Evolutionary conservation across 2,329 filamentous ascomycete genomes (phyloP).

Genomic region (Sporothrix schenckii): DNA sequence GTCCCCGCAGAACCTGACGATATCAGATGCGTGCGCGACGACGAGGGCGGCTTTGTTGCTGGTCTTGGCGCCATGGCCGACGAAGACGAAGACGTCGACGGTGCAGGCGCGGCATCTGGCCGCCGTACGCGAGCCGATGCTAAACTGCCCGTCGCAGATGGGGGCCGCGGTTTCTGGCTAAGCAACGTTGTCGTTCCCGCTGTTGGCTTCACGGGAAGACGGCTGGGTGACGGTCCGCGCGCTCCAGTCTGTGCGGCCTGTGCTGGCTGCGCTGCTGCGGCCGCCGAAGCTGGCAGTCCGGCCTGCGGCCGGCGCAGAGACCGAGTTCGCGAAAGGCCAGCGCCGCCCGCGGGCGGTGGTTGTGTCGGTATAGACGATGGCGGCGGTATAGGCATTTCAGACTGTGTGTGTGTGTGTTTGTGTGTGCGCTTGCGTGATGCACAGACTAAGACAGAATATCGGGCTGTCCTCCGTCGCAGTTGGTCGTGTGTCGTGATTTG

Average conservation of each 20-base stretch:
- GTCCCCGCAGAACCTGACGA: not conserved
- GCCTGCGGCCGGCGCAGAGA: constrained; percentile 52
- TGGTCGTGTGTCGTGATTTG: not conserved
- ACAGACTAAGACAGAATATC: not conserved
- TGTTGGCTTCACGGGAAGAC: constrained; percentile 51
- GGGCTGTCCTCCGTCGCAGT: too few relatives aligned
- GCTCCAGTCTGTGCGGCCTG: constrained; percentile 3
- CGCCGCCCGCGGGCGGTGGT: constrained; percentile 24
- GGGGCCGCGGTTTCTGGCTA: constrained; percentile 36
- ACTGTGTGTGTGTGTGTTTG: not conserved
- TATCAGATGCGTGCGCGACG: constrained; percentile 27
- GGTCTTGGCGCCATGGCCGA: not conserved
- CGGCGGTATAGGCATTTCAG: constrained; percentile 10
- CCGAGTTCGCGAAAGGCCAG: constrained; percentile 49
- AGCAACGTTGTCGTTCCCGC: constrained; percentile 33
- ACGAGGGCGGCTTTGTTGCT: constrained; percentile 26
- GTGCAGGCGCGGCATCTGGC: not conserved
- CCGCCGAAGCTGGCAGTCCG: constrained; percentile 28
- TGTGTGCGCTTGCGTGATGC: not conserved
- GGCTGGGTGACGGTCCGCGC: constrained; percentile 53
- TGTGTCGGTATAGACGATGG: constrained; percentile 41
- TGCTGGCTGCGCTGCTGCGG: constrained; percentile 17
- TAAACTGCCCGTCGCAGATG: constrained; percentile 7
- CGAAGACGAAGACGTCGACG: not conserved
- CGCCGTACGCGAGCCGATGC: constrained; percentile 2